phyloP scores from a whole-genome alignment of 805 yeast genomes.

The Kluyveromyces lactis region DNA sequence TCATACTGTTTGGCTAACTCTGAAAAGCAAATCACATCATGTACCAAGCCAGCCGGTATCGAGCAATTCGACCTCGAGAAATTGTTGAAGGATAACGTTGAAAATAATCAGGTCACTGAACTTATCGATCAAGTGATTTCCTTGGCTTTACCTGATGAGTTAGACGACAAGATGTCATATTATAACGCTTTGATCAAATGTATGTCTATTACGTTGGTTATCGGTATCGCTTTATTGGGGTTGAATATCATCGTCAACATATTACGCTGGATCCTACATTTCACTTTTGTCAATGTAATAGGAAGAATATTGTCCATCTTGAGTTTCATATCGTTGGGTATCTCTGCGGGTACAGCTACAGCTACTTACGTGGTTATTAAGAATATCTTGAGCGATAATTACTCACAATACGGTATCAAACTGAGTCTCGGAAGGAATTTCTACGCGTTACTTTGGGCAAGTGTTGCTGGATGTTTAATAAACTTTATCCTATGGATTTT shows the following conservation, averaged over 20 bases:
- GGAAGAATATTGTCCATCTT: conserved; percentile 38
- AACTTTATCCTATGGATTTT: conserved; percentile 34
- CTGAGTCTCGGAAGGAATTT: conserved; percentile 43
- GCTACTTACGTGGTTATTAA: conserved; percentile 48
- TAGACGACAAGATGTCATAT: conserved; percentile 38
- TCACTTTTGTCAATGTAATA: conserved; percentile 39
- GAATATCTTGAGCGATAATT: conserved; percentile 42
- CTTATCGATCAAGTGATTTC: conserved; percentile 19
- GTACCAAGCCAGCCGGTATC: conserved; percentile 25
- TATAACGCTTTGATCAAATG: conserved; percentile 45
- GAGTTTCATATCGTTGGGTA: conserved; percentile 31
- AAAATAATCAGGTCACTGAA: conserved; percentile 17
- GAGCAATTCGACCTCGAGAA: conserved; percentile 21
- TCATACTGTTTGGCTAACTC: conserved; percentile 49
- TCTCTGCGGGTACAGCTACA: conserved; percentile 51
- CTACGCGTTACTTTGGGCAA: conserved; percentile 59
- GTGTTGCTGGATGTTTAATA: conserved; percentile 40
- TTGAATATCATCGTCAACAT: conserved; percentile 32
- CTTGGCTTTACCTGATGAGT: conserved; percentile 45
- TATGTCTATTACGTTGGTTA: conserved; percentile 47
- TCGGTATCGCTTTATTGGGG: conserved; percentile 39
- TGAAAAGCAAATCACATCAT: conserved; percentile 13
- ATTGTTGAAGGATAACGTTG: conserved; percentile 21
- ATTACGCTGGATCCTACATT: conserved; percentile 30
- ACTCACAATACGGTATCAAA: conserved; percentile 43